These are phyloP conservation scores for Thielaviopsis musarum DNA, from an alignment of 2,329 filamentous ascomycete species.

Conservation along the genomic window DNA sequence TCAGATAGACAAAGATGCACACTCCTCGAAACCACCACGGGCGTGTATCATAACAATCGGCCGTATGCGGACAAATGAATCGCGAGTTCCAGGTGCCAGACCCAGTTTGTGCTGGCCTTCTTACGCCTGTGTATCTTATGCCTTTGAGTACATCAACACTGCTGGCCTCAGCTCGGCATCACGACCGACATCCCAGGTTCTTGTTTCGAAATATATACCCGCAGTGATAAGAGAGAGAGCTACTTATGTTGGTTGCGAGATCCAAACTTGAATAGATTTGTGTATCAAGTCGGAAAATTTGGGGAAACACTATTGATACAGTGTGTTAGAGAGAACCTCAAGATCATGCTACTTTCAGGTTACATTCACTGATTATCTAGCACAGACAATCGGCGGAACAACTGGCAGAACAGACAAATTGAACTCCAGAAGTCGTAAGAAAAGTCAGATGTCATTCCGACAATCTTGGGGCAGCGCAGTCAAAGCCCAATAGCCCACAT, in stretches of 20 bases:
- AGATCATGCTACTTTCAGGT: too few species aligned
- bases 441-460: neutral
- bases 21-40: neutral
- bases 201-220: neutral
- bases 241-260: too few species aligned
- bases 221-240: neutral
- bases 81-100: neutral
- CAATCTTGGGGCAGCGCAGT: neutral
- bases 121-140: neutral
- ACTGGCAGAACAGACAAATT: neutral
- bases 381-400: neutral
- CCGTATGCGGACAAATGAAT: neutral
- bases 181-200: neutral
- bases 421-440: neutral
- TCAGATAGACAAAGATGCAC: neutral
- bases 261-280: too few species aligned
- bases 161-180: neutral
- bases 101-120: neutral
- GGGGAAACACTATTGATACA: neutral
- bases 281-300: neutral
- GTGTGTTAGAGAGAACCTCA: neutral
- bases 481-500: neutral
- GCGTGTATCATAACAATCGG: neutral
- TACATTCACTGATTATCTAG: neutral
- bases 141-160: neutral